Conservation (phyloP, 345 rosid genomes). For the Trapa incisa region DNA sequence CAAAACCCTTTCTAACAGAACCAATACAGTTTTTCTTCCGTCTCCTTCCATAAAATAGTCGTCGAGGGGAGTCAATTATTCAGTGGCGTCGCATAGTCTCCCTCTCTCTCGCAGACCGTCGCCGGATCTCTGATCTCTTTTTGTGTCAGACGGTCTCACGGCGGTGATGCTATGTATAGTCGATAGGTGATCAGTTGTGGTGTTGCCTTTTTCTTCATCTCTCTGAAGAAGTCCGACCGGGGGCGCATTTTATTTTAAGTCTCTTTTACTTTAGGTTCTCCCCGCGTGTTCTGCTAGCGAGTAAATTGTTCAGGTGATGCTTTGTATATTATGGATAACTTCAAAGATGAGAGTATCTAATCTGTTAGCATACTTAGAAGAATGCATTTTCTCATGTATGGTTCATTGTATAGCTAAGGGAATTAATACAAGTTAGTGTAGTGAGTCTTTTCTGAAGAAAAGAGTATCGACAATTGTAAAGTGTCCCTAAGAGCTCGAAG, state of each 20-base stretch:
- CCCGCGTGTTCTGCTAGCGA: neutral
- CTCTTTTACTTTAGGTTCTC: neutral
- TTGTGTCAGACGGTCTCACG: neutral
- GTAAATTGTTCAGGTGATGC: neutral
- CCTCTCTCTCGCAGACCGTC: neutral
- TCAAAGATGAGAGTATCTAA: neutral
- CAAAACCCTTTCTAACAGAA: neutral
- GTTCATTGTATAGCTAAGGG: too few species aligned
- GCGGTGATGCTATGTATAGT: neutral
- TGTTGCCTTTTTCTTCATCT: neutral
- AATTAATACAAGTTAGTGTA: too few species aligned
- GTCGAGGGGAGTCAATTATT: too few species aligned
- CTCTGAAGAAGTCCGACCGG: neutral
- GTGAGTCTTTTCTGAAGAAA: too few species aligned
- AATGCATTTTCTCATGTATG: too few species aligned
- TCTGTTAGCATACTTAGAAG: too few species aligned
- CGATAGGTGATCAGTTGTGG: neutral
- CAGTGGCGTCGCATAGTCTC: slow-evolving; percentile 4
- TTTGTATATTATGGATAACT: neutral
- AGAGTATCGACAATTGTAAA: too few species aligned
- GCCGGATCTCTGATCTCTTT: slow-evolving; percentile 1
- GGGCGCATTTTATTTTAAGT: neutral
- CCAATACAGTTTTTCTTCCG: neutral
- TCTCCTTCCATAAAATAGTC: too few species aligned
- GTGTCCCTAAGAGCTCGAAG: too few species aligned